phyloP scores from a whole-genome alignment of 768 basidiomycete species.

The Lentinula detonsa region DNA sequence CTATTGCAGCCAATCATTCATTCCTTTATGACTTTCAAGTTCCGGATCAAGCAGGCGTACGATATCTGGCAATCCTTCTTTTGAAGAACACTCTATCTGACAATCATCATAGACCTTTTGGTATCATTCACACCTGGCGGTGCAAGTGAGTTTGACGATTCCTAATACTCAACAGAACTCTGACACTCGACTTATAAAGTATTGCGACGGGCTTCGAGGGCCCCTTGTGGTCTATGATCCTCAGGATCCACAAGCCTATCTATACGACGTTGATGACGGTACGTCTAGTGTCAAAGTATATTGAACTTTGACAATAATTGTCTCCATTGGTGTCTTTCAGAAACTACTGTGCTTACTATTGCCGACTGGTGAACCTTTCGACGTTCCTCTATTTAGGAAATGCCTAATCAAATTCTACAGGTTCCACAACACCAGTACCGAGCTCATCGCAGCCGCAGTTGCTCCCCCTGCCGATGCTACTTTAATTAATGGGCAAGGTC shows the following conservation, averaged over 20 bases:
- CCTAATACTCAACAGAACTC: not conserved
- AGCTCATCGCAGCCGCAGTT: not conserved
- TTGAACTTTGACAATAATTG: not conserved
- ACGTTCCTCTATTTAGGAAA: not conserved
- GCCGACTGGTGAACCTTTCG: slow-evolving; percentile 2
- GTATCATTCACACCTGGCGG: slow-evolving; percentile 30
- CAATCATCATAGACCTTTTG: slow-evolving; percentile 10
- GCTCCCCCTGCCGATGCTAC: slow-evolving; percentile 8
- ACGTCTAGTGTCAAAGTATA: not conserved
- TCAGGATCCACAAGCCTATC: slow-evolving; percentile 11
- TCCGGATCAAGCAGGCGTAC: slow-evolving; percentile 23
- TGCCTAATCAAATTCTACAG: not conserved
- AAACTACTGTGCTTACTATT: slow-evolving; percentile 5
- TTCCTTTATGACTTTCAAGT: slow-evolving; percentile 25
- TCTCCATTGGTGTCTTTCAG: not conserved
- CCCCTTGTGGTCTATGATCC: slow-evolving; percentile 12
- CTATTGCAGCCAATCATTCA: slow-evolving; percentile 20
- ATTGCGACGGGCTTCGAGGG: slow-evolving; percentile 9
- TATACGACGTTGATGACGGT: slow-evolving; percentile 19
- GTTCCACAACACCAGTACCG: not conserved
- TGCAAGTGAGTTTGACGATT: not conserved
- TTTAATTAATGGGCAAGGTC: slow-evolving; percentile 8
- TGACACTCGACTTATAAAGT: slow-evolving; percentile 10
- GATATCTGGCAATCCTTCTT: not conserved
- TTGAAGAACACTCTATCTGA: slow-evolving; percentile 18